These are phyloP conservation scores for Cercospora beticola DNA, from an alignment of 2,329 filamentous ascomycete genomes.

Conservation along the genomic window DNA sequence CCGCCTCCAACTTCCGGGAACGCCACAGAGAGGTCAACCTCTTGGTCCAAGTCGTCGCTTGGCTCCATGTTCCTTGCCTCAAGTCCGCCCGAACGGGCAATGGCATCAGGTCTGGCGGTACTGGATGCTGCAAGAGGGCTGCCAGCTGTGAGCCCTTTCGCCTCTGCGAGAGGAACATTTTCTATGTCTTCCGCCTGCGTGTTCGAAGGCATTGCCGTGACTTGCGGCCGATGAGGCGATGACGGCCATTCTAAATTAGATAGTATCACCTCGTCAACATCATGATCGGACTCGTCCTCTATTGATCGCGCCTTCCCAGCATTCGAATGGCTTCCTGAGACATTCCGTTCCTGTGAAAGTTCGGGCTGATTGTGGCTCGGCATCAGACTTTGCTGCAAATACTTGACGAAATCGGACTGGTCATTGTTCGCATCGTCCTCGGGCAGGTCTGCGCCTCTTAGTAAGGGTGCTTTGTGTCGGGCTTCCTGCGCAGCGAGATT, in stretches of 20 bases:
- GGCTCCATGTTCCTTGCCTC: not conserved
- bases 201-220: not conserved
- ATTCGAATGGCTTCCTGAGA: not conserved
- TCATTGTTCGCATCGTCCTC: conserved; percentile 35
- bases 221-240: conserved; percentile 14
- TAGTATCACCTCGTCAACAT: conserved; percentile 15
- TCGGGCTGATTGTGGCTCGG: not conserved
- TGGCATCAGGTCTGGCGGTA: not conserved
- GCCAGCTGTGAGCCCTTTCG: not conserved
- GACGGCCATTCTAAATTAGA: conserved; percentile 20
- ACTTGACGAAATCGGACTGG: conserved; percentile 30
- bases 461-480: conserved; percentile 20
- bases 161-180: not conserved
- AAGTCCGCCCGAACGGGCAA: not conserved
- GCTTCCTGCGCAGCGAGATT: conserved; percentile 38
- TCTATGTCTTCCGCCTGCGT: not conserved
- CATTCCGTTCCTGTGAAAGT: not conserved
- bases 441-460: conserved; percentile 33
- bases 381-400: conserved; percentile 23
- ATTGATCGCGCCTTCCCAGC: not conserved
- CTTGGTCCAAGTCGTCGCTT: not conserved
- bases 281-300: not conserved
- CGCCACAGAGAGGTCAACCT: conserved; percentile 6
- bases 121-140: not conserved
- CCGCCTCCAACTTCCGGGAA: conserved; percentile 2